Conservation (phyloP, 1,284 basidiomycete genomes). For the Cryptococcus amylolentus region DNA sequence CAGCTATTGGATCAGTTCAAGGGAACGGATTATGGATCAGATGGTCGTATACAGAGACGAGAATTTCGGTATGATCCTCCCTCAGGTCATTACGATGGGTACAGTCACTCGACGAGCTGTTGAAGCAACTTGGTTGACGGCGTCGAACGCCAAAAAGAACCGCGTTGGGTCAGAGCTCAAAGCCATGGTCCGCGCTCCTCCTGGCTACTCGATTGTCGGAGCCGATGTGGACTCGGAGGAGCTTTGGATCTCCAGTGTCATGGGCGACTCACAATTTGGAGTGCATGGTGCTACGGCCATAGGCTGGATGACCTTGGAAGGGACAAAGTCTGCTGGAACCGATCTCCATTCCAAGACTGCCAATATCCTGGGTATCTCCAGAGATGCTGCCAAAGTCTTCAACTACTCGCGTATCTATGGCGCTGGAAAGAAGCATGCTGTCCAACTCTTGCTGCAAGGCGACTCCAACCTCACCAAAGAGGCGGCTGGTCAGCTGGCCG, state of each 20-base stretch:
- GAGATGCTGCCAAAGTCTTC: constrained; percentile 97
- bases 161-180: constrained; percentile 97
- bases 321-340: constrained; percentile 93
- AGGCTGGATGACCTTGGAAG: constrained; percentile 99
- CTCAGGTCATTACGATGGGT: constrained; percentile 97
- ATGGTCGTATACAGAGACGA: constrained; percentile 80
- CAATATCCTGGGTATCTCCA: constrained; percentile 83
- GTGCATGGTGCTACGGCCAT: constrained; percentile 94
- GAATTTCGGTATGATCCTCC: constrained; percentile 81
- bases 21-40: constrained; percentile 89
- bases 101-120: constrained; percentile 96
- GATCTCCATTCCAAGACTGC: constrained; percentile 98
- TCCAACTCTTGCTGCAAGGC: constrained; percentile 81
- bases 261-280: constrained; percentile 98
- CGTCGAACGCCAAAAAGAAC: constrained; percentile 96
- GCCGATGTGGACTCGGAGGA: constrained; percentile 99
- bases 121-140: constrained; percentile 97
- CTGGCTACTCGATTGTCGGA: constrained; percentile 91
- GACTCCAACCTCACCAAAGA: constrained; percentile 75
- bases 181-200: constrained; percentile 91
- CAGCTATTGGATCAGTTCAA: constrained; percentile 94
- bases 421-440: constrained; percentile 91
- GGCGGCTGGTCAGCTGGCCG: constrained; percentile 74
- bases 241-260: constrained; percentile 97
- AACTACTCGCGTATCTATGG: constrained; percentile 99